phyloP scores from a whole-genome alignment of 176 grass and related monocot genomes.

The Poa annua region DNA sequence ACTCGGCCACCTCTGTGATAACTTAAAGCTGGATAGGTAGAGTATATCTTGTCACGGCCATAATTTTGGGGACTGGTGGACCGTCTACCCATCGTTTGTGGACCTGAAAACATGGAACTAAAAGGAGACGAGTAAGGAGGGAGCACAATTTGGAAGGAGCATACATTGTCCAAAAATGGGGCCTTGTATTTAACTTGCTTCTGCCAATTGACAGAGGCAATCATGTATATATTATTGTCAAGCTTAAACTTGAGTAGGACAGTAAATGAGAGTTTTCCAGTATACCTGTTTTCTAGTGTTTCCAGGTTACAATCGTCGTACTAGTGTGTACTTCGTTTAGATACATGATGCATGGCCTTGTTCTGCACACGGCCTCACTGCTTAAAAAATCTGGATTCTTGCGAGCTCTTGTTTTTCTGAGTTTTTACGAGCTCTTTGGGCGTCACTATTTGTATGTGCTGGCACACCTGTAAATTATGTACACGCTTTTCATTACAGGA shows the following conservation, averaged over 20 bases:
- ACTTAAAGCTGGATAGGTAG: conserved; percentile 86
- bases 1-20: conserved; percentile 94
- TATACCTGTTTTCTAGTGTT: not conserved
- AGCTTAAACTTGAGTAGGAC: conserved; percentile 36
- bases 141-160: not conserved
- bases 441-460: not conserved
- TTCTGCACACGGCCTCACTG: not conserved
- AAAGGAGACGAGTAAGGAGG: conserved; percentile 2
- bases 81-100: not conserved
- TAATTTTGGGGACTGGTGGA: conserved; percentile 33
- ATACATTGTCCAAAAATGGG: conserved; percentile 27
- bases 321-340: conserved; percentile 23
- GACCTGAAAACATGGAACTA: not conserved
- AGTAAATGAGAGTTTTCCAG: conserved; percentile 28
- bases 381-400: conserved; percentile 10
- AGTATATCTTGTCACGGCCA: not conserved
- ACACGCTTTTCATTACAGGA: not conserved
- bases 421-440: conserved; percentile 4
- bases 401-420: conserved; percentile 4
- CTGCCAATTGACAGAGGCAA: conserved; percentile 39
- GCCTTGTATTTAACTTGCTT: conserved; percentile 35
- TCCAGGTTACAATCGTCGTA: not conserved
- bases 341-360: not conserved
- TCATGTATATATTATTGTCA: conserved; percentile 50
- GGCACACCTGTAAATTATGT: not conserved